Conservation (phyloP, 495 filamentous ascomycete genomes). For the Neurospora tetrasperma region DNA sequence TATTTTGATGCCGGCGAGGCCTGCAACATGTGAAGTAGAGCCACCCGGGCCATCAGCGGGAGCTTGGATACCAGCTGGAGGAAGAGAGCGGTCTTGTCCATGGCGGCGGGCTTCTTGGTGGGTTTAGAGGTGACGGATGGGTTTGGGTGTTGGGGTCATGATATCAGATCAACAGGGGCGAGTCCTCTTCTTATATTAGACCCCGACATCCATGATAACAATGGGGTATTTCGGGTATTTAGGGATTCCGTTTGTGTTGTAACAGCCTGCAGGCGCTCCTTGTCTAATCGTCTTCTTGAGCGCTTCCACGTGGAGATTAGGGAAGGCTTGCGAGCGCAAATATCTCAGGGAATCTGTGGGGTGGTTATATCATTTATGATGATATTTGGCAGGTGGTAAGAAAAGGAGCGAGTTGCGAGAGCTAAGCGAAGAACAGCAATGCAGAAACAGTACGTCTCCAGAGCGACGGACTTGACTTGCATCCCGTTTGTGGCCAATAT, state of each 20-base stretch:
- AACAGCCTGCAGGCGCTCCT: neutral
- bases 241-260: neutral
- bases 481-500: neutral
- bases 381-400: neutral
- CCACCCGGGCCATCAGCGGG: slow-evolving; percentile 56
- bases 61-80: slow-evolving; percentile 45
- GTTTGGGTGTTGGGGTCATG: neutral
- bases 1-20: slow-evolving; percentile 58
- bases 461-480: neutral
- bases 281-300: neutral
- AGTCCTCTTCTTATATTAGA: neutral
- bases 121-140: neutral
- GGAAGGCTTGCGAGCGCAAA: neutral
- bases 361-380: neutral
- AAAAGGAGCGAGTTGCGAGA: neutral
- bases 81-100: slow-evolving; percentile 27
- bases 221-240: neutral
- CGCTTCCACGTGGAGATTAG: neutral
- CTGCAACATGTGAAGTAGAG: slow-evolving; percentile 55
- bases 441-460: neutral
- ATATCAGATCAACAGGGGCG: neutral
- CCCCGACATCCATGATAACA: neutral
- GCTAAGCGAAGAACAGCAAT: neutral
- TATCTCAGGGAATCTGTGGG: neutral
- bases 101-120: neutral